Conservation (phyloP, 805 yeast species). For the Priceomyces melissophilus region DNA sequence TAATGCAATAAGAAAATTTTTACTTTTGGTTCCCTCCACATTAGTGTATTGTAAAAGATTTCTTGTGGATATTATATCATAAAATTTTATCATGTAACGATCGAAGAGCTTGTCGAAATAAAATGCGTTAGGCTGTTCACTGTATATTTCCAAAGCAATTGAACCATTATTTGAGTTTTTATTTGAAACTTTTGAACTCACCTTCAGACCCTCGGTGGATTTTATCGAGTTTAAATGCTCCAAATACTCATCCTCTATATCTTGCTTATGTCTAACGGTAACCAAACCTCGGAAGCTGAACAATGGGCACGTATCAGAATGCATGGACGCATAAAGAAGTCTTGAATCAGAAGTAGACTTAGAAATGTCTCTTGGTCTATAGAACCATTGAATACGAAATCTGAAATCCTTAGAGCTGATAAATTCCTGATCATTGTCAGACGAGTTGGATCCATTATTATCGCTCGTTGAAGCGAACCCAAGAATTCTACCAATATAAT, state of each 20-base stretch:
- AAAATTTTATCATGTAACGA: constrained; percentile 77
- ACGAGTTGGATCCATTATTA: neutral
- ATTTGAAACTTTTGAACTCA: constrained; percentile 5
- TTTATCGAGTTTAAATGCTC: constrained; percentile 6
- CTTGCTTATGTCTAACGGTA: constrained; percentile 63
- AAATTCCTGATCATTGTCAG: neutral
- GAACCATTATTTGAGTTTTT: constrained; percentile 10
- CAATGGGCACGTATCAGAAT: constrained; percentile 78
- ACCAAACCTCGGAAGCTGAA: constrained; percentile 73
- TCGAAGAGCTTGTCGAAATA: constrained; percentile 86
- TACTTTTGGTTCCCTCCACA: constrained; percentile 48
- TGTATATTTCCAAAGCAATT: constrained; percentile 40
- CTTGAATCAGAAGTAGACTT: constrained; percentile 68
- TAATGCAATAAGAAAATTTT: constrained; percentile 58
- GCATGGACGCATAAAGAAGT: constrained; percentile 77
- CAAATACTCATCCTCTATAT: constrained; percentile 46
- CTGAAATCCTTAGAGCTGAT: constrained; percentile 46
- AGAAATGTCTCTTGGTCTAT: constrained; percentile 81
- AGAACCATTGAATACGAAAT: constrained; percentile 85
- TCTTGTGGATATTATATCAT: constrained; percentile 67
- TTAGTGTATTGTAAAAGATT: constrained; percentile 36
- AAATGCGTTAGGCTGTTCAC: constrained; percentile 62
- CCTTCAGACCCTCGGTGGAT: constrained; percentile 1
- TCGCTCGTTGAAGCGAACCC: constrained; percentile 47
- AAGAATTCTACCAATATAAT: constrained; percentile 79